A percentile compares a stretch with the other conserved stretches of the same genome.
Conservation (phyloP, 225 moss, liverwort and hornwort genomes). For the Asterella californica region DNA sequence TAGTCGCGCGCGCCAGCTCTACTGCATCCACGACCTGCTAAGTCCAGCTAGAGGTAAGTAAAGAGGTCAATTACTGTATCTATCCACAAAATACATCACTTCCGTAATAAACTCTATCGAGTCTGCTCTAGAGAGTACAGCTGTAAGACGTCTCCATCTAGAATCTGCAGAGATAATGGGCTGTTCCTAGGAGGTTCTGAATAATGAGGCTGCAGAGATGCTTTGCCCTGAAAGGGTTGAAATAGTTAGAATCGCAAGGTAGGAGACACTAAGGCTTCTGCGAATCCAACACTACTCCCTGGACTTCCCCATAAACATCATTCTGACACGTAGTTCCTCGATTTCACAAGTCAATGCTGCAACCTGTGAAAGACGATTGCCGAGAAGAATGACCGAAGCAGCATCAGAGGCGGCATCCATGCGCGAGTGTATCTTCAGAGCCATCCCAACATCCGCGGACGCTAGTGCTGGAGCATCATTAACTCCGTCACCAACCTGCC, state of each 20-base stretch:
- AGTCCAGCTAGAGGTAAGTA: not conserved
- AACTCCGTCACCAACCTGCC: constrained; percentile 78
- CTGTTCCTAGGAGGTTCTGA: not conserved
- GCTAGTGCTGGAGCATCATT: constrained; percentile 96
- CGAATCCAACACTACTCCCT: not conserved
- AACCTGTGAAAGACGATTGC: constrained; percentile 81
- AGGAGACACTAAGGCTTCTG: not conserved
- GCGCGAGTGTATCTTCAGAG: constrained; percentile 64
- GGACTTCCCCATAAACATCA: not conserved
- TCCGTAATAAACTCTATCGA: too few species aligned
- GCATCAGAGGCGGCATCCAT: constrained; percentile 95
- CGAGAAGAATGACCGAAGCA: constrained; percentile 87
- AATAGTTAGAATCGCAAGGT: not conserved
- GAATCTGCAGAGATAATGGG: too few species aligned
- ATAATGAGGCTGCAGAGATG: not conserved
- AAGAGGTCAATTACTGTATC: too few species aligned
- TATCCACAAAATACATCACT: too few species aligned
- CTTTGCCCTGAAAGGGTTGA: not conserved
- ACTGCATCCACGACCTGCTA: constrained; percentile 75
- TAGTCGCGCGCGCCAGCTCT: constrained; percentile 71
- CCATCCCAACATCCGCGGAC: constrained; percentile 89
- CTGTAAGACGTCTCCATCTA: too few species aligned
- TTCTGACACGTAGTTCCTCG: not conserved
- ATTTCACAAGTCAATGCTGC: not conserved
- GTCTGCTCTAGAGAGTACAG: too few species aligned